Conservation (phyloP, 176 grass and related monocot genomes). For the Bromus sterilis region DNA sequence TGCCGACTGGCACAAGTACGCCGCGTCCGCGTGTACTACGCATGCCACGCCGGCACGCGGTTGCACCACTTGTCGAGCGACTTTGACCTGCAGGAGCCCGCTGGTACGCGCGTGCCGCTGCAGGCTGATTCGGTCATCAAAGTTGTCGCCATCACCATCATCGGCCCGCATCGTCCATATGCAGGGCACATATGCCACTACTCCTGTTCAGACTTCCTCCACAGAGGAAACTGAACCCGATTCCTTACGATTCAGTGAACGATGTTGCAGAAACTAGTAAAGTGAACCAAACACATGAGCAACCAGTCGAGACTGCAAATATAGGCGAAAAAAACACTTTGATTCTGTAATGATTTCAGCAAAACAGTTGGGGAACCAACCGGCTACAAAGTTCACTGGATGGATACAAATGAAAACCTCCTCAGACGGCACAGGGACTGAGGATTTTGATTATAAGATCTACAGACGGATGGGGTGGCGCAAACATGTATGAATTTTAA, state of each 20-base stretch:
- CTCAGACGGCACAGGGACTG: constrained; percentile 6
- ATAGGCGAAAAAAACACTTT: background rate
- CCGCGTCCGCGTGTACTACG: background rate
- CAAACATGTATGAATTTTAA: constrained; percentile 13
- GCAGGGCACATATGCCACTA: too few species aligned
- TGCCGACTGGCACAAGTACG: background rate
- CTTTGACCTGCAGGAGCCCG: background rate
- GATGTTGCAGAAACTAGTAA: too few species aligned
- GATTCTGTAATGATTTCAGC: constrained; percentile 19
- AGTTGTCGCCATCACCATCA: background rate
- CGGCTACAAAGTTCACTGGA: constrained; percentile 29
- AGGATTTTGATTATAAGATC: constrained; percentile 23
- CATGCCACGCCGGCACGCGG: too few species aligned
- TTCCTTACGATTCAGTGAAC: background rate
- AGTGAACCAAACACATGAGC: background rate
- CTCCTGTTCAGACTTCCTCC: too few species aligned
- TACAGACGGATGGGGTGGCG: constrained; percentile 15
- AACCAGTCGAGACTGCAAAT: background rate
- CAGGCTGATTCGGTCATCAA: background rate
- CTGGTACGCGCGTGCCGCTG: background rate
- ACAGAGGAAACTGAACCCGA: background rate
- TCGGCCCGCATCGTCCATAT: too few species aligned
- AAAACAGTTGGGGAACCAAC: constrained; percentile 34
- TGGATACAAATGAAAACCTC: constrained; percentile 24
- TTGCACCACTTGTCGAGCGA: background rate